Base-by-base conservation (phyloP, 176 grass and related monocot genomes). In the Echinochloa phyllopogon region DNA sequence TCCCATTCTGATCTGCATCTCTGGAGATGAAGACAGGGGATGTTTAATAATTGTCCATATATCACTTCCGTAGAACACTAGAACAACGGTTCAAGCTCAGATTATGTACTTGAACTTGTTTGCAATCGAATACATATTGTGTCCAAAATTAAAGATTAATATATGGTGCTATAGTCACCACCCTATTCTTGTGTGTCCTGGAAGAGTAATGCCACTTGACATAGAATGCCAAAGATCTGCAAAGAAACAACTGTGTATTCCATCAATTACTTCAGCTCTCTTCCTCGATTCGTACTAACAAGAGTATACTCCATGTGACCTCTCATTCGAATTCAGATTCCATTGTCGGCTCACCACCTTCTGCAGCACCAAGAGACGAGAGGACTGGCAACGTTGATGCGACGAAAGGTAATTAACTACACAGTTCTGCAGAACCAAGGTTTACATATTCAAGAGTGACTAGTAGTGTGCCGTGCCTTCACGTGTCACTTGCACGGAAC, bases 211-310 rank as follows among this genome's bases (percentile, higher is more conserved):
- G 55, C 37, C 72, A 45, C 21, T 45, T 25, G 61, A 44, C 16
- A 37, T 29, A 51, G 6, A 23, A 81, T 49, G 23, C 16, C 36
- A 12, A 55, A 66, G 14, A 41, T 75, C 33, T 83, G 21, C 10
- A 27, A 43, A 18, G 1, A 82, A 60, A 47, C 7, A 27, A 39
- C 8, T 5, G 15, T 36, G 6, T 71, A 25, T 43, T 44, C 8
- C 10, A 44, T 44, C 21, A 55, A 7, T 18, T 20, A 55, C 17
- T 18, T 6, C 23, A 2, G 12, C 16, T 64, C 5, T 77, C 4
- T 72, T n/a, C 80, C 24, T 88, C 53, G 74, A 33, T 72, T 18
- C 16, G 3, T 11, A 39, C 36, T 71, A 77, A 88, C 16, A 75
- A 33, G 14, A 45, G 3, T 69, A 2, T 17, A 4, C 27, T 2